Evolutionary conservation across 2,329 filamentous ascomycete genomes (phyloP).

Genomic region (Rutstroemia sp.): DNA sequence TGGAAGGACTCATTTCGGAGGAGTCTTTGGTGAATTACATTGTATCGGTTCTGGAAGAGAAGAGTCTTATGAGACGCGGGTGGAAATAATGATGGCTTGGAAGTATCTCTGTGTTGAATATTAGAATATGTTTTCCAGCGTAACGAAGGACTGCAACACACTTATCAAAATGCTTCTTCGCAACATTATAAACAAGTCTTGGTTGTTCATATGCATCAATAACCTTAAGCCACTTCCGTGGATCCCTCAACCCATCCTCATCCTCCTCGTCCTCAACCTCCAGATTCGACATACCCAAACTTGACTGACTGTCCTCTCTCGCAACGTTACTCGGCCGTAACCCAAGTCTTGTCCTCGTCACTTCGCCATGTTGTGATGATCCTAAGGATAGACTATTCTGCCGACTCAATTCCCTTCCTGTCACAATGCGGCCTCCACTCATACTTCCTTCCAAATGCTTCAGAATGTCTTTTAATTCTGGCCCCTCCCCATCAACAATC

Average conservation of each 20-base stretch:
- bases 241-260: slow-evolving; percentile 52
- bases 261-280: slow-evolving; percentile 49
- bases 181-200: slow-evolving; percentile 64
- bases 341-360: slow-evolving; percentile 48
- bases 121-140: slow-evolving; percentile 9
- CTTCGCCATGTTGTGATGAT: slow-evolving; percentile 41
- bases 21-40: slow-evolving; percentile 85
- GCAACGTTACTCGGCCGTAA: slow-evolving; percentile 40
- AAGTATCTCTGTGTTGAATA: slow-evolving; percentile 41
- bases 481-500: slow-evolving; percentile 77
- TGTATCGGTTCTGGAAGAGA: slow-evolving; percentile 83
- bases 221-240: slow-evolving; percentile 76
- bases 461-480: slow-evolving; percentile 73
- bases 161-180: slow-evolving; percentile 88
- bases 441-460: slow-evolving; percentile 81
- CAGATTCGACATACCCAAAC: slow-evolving; percentile 52
- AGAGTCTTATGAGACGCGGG: slow-evolving; percentile 73
- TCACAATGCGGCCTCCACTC: slow-evolving; percentile 68
- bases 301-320: slow-evolving; percentile 57
- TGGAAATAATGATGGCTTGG: slow-evolving; percentile 66
- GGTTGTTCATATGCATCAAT: slow-evolving; percentile 83
- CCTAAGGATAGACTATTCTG: slow-evolving; percentile 61
- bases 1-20: slow-evolving; percentile 93
- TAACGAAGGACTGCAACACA: slow-evolving; percentile 34
- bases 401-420: slow-evolving; percentile 48